A percentile compares a stretch with the other conserved stretches of the same genome.
Evolutionary conservation across 2,329 filamentous ascomycete genomes (phyloP).

Genomic region (Teratosphaeria gauchensis): DNA sequence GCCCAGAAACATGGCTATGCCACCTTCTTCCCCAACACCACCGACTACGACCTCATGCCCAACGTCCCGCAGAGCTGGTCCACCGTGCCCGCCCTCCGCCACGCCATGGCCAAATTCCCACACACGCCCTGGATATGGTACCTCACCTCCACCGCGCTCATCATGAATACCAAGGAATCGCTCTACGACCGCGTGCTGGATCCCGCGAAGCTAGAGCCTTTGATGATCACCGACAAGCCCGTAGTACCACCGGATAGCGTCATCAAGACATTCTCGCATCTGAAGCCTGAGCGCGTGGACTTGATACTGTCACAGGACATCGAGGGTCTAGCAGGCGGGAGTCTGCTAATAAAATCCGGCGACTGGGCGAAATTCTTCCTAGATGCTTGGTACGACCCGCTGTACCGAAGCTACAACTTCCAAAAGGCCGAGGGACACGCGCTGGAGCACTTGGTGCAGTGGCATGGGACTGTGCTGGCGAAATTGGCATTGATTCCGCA

Average conservation of each 20-base stretch:
- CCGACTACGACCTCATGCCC: constrained; percentile 61
- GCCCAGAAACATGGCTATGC: constrained; percentile 80
- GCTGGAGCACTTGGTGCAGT: constrained; percentile 57
- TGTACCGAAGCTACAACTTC: constrained; percentile 92
- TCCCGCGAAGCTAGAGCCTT: constrained; percentile 54
- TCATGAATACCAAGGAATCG: constrained; percentile 69
- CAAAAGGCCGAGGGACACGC: constrained; percentile 90
- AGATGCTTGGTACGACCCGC: constrained; percentile 90
- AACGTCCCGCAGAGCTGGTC: constrained; percentile 57
- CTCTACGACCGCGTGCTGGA: constrained; percentile 65
- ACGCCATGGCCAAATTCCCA: constrained; percentile 74
- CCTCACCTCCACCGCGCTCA: constrained; percentile 72
- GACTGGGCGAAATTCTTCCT: constrained; percentile 90
- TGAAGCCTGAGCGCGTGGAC: constrained; percentile 69
- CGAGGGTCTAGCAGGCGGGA: constrained; percentile 65
- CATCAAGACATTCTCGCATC: constrained; percentile 82
- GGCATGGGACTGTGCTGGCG: constrained; percentile 91
- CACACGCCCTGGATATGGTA: constrained; percentile 77
- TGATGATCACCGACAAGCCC: constrained; percentile 77
- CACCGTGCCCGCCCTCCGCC: constrained; percentile 74
- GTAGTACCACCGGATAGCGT: constrained; percentile 94
- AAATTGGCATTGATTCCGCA: constrained; percentile 87
- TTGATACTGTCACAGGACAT: constrained; percentile 77
- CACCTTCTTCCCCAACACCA: constrained; percentile 69
- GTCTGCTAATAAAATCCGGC: constrained; percentile 70